These are phyloP conservation scores for Stephania cephalantha DNA, from an alignment of 164 flowering plant genomes.

Conservation along the genomic window DNA sequence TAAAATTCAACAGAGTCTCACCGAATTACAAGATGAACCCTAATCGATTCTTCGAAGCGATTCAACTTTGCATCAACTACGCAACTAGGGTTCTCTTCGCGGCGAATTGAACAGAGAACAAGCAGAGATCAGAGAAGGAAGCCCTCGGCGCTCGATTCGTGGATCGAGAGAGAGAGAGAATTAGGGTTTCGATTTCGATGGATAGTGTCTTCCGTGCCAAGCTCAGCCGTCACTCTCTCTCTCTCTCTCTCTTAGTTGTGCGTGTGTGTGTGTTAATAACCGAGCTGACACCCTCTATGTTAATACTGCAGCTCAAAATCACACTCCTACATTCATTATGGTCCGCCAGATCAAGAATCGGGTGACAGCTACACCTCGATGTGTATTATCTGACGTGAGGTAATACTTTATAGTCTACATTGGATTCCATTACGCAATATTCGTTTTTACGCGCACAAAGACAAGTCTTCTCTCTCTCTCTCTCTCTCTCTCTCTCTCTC, in stretches of 20 bases:
- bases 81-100: background rate
- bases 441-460: no score
- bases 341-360: background rate
- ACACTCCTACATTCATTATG: background rate
- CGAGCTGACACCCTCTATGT: background rate
- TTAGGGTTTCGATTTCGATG: constrained; percentile 1
- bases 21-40: background rate
- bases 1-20: background rate
- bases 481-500: background rate
- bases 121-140: background rate
- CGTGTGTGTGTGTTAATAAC: no score
- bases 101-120: background rate
- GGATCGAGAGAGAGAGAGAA: background rate
- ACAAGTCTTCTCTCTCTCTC: background rate
- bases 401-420: background rate
- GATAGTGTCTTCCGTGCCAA: background rate
- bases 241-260: background rate
- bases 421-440: no score
- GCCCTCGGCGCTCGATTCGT: background rate
- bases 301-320: background rate
- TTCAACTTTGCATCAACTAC: background rate
- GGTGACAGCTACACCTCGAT: background rate
- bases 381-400: background rate
- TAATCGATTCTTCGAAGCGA: background rate
- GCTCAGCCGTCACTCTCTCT: background rate